Conservation (phyloP, 2,329 filamentous ascomycete genomes). For the Aspergillus sergii region DNA sequence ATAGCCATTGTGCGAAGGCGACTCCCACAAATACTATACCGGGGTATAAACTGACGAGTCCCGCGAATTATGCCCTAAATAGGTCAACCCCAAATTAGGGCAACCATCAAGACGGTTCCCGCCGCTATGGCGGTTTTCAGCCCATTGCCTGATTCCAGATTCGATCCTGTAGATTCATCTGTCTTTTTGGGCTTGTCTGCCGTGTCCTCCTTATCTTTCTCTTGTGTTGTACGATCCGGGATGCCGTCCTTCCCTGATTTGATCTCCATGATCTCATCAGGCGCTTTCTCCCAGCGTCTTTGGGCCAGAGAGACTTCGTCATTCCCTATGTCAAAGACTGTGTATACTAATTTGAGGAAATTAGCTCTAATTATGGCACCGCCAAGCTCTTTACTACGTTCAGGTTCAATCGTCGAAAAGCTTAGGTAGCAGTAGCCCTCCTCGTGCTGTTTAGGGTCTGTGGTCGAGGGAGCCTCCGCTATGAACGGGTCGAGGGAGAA, state of each 20-base stretch:
- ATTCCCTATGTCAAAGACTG: neutral
- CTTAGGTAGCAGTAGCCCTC: neutral
- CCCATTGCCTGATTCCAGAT: neutral
- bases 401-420: neutral
- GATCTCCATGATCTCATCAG: neutral
- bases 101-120: neutral
- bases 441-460: neutral
- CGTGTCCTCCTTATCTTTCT: neutral
- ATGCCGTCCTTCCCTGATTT: neutral
- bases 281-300: neutral
- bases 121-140: neutral
- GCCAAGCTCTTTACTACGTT: neutral
- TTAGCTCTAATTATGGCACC: neutral
- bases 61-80: neutral
- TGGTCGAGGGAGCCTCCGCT: neutral
- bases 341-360: neutral
- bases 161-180: neutral
- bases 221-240: neutral
- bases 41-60: neutral
- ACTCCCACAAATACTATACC: neutral
- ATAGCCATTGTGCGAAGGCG: neutral
- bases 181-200: neutral
- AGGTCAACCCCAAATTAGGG: neutral
- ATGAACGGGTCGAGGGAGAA: neutral
- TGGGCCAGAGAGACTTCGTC: neutral